phyloP scores from a whole-genome alignment of 176 grass and related monocot species.

The Chloris gayana region DNA sequence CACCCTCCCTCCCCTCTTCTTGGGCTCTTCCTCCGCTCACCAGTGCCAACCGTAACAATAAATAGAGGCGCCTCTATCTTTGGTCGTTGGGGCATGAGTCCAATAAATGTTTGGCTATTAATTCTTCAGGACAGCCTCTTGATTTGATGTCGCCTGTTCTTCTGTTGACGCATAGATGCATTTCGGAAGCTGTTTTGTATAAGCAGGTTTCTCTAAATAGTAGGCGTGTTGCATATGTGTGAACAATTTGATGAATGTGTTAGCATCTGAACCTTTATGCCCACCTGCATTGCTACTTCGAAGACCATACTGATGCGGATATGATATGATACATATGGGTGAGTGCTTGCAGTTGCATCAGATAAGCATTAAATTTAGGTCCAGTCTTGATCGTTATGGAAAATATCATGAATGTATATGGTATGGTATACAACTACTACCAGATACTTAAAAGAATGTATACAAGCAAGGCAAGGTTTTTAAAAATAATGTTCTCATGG shows the following conservation, averaged over 20 bases:
- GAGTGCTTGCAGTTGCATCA: slow-evolving; percentile 11
- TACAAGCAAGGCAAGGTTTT: not conserved
- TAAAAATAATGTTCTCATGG: not conserved
- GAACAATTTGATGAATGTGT: not conserved
- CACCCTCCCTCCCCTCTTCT: not conserved
- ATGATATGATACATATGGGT: not conserved
- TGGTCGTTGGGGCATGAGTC: slow-evolving; percentile 46
- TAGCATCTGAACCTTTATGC: slow-evolving; percentile 19
- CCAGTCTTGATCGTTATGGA: not conserved
- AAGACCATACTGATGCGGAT: slow-evolving; percentile 11
- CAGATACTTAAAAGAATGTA: not conserved
- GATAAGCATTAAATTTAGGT: slow-evolving; percentile 8
- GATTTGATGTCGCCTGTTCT: not conserved
- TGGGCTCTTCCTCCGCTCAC: not conserved
- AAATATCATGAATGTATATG: slow-evolving; percentile 13
- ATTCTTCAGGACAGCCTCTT: slow-evolving; percentile 9
- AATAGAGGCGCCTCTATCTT: slow-evolving; percentile 49
- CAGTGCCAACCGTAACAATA: slow-evolving; percentile 38
- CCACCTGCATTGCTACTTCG: not conserved
- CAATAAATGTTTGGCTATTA: slow-evolving; percentile 36
- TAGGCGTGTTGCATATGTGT: not conserved
- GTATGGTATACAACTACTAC: not conserved
- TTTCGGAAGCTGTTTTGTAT: not conserved
- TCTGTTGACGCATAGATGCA: not conserved
- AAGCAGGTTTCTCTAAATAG: too few species aligned